Conservation (phyloP, 2,329 filamentous ascomycete species). For the Verticillium nubilum region DNA sequence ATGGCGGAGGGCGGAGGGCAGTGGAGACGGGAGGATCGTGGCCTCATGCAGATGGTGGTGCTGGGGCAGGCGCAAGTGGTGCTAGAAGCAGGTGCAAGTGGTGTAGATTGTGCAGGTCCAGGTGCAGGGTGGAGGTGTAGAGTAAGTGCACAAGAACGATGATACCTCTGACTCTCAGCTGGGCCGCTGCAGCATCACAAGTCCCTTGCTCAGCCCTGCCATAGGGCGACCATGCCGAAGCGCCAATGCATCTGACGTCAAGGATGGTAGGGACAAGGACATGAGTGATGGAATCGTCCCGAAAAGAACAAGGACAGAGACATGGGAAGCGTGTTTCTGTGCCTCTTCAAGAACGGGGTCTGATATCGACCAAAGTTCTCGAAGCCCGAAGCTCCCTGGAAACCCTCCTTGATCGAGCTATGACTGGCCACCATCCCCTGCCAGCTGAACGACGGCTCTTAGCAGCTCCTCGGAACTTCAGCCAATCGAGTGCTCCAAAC, state of each 20-base stretch:
- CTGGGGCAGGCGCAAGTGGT: slow-evolving; percentile 1
- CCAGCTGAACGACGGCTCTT: not conserved
- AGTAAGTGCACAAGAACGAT: not conserved
- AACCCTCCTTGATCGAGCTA: not conserved
- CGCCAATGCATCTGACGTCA: not conserved
- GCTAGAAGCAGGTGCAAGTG: slow-evolving; percentile 1
- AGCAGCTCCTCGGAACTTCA: not conserved
- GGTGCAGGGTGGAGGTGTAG: not conserved
- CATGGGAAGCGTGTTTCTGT: not conserved
- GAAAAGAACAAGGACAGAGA: not conserved
- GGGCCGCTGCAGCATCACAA: not conserved
- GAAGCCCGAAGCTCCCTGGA: not conserved
- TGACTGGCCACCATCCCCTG: not conserved
- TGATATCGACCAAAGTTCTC: not conserved
- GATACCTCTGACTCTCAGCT: not conserved
- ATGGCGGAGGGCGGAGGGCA: not conserved
- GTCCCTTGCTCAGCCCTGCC: not conserved
- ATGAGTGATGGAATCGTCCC: not conserved
- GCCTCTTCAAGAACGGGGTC: not conserved
- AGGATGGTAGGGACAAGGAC: not conserved
- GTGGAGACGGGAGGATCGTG: not conserved
- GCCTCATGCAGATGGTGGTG: not conserved
- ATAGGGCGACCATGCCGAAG: not conserved
- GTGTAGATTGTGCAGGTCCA: not conserved
- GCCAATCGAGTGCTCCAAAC: not conserved